These are phyloP conservation scores for Pichia rugopelliculosa DNA, from an alignment of 805 yeast species.

Conservation along the genomic window DNA sequence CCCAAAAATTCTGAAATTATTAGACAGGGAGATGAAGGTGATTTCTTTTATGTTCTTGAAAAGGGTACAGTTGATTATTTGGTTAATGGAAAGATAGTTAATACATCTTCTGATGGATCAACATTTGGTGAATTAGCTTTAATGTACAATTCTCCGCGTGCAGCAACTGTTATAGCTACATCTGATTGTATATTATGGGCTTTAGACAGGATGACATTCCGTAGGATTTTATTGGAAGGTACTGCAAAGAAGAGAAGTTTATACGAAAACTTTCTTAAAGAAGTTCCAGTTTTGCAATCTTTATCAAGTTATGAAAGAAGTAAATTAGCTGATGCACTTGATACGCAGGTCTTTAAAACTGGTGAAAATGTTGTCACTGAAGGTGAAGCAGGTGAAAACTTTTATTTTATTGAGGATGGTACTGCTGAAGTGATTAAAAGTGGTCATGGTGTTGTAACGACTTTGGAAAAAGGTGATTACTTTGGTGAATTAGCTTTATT, in stretches of 20 bases:
- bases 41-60: conserved; percentile 82
- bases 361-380: conserved; percentile 75
- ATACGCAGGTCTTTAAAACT: conserved; percentile 60
- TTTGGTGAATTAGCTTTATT: conserved; percentile 94
- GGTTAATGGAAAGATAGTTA: conserved; percentile 65
- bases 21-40: conserved; percentile 91
- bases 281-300: conserved; percentile 70
- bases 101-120: conserved; percentile 75
- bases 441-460: conserved; percentile 52
- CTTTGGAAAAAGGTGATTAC: conserved; percentile 74
- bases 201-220: conserved; percentile 85
- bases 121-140: conserved; percentile 95
- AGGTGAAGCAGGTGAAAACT: conserved; percentile 78
- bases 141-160: conserved; percentile 96
- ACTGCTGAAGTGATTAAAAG: conserved; percentile 65
- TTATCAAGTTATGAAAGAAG: conserved; percentile 77
- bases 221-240: conserved; percentile 83
- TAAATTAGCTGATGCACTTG: conserved; percentile 90
- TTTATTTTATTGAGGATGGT: conserved; percentile 74
- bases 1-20: conserved; percentile 59
- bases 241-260: conserved; percentile 84
- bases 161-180: conserved; percentile 80
- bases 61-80: conserved; percentile 74
- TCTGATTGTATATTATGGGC: conserved; percentile 82
- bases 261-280: conserved; percentile 83